Base-by-base conservation (phyloP, 2,329 filamentous ascomycete genomes). In the Sclerotinia nivalis region DNA sequence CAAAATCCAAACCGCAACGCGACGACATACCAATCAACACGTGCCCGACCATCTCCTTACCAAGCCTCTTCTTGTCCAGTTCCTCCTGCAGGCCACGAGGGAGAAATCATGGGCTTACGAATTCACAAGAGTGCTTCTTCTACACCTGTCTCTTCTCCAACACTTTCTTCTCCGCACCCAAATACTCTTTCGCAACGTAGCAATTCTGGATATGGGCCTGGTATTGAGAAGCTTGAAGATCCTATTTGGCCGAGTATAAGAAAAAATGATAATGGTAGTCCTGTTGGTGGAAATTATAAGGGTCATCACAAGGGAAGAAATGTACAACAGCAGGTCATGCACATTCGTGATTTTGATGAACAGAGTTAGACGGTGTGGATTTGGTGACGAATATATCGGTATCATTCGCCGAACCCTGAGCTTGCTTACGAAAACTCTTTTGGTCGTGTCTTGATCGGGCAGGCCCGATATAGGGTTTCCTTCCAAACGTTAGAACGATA, bases 261-360 rank as follows among this genome's bases (percentile, higher is more conserved):
- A 5, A 58, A 12, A 1, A 55, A 31, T 28, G 47, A 47, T 12
- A 52, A 52, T 50, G n/a, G 22, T 13, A 64, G 47, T 64, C 47
- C 60, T 1, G 31, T 25, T 12, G 2, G 15, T 7, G 31, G 18
- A 25, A 47, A 45, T 22, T 31, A 45, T 18, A 59, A 45, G 37
- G 25, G 37, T 7, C 64, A 66, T n/a, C 64, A 55, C 1, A 66
- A 64, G 20, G 31, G 34, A 28, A 37, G 47, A 40, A 64, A 64
- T 40, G 22, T 5, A 9, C 61, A 25, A 22, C 47, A 64, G 31
- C 61, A 50, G 15, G 5, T 18, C 0, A 20, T 45, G 37, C 50
- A 55, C 2, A 69, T 69, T 64, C 28, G 50, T 2, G 67, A 69
- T 69, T 69, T 69, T 25, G 67, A 69, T 25, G 58, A 55, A 34